phyloP scores from a whole-genome alignment of 2,329 filamentous ascomycete genomes.

The Microcera coccophila region DNA sequence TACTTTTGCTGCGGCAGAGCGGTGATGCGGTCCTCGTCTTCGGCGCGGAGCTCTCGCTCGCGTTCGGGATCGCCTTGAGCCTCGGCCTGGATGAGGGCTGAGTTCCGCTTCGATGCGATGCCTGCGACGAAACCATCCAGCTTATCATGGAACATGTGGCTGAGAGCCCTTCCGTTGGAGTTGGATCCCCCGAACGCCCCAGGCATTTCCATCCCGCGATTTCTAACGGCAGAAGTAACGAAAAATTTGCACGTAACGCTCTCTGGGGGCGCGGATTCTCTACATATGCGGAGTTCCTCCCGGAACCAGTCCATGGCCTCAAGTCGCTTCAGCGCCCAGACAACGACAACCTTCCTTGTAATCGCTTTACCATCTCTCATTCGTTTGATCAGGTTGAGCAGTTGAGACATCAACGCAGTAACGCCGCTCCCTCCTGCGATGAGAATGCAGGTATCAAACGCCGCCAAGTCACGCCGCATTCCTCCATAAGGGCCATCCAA shows the following conservation, averaged over 20 bases:
- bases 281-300: conserved; percentile 87
- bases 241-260: conserved; percentile 93
- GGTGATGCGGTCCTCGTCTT: conserved; percentile 81
- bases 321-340: conserved; percentile 89
- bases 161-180: conserved; percentile 55
- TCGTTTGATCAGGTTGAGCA: conserved; percentile 90
- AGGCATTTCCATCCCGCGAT: conserved; percentile 38
- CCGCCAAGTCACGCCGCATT: conserved; percentile 83
- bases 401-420: conserved; percentile 85
- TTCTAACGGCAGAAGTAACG: conserved; percentile 65
- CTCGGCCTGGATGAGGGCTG: conserved; percentile 75
- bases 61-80: conserved; percentile 74
- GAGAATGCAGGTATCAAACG: conserved; percentile 89
- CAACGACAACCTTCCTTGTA: conserved; percentile 81
- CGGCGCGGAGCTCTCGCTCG: conserved; percentile 72
- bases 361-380: conserved; percentile 95
- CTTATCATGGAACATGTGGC: conserved; percentile 76
- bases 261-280: conserved; percentile 82
- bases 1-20: conserved; percentile 69
- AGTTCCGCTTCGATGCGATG: conserved; percentile 82
- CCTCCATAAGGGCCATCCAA: conserved; percentile 93
- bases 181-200: conserved; percentile 38
- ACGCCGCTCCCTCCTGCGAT: conserved; percentile 94
- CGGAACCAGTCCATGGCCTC: conserved; percentile 98
- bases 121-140: conserved; percentile 84